phyloP scores from a whole-genome alignment of 371 early-diverging fungal genomes.

The Phascolomyces articulosus region DNA sequence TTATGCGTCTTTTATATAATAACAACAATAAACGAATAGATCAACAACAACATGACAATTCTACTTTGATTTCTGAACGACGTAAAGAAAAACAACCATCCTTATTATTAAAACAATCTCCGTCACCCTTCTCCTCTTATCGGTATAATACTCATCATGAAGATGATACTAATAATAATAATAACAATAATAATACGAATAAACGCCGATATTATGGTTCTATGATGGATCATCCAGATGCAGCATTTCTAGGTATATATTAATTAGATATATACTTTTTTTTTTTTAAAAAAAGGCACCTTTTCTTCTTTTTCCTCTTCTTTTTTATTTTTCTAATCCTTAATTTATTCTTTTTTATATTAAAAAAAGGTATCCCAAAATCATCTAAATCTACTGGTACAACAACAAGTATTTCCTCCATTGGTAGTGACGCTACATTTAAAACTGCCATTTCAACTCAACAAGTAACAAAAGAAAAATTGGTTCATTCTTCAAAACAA shows the following conservation, averaged over 20 bases:
- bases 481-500: too few relatives aligned
- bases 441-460: not conserved
- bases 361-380: too few relatives aligned
- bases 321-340: not conserved
- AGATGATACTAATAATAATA: too few relatives aligned
- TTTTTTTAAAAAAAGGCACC: too few relatives aligned
- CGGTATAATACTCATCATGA: too few relatives aligned
- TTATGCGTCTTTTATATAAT: not conserved
- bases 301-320: not conserved
- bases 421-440: constrained; percentile 5
- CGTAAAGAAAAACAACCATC: not conserved
- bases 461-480: not conserved
- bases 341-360: not conserved
- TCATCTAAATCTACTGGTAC: not conserved
- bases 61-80: not conserved
- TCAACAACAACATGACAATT: too few relatives aligned
- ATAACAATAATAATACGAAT: too few relatives aligned
- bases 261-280: not conserved
- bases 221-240: not conserved
- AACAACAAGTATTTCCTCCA: not conserved
- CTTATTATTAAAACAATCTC: constrained; percentile 9
- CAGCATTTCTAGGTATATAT: constrained; percentile 1
- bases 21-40: too few relatives aligned
- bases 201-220: constrained; percentile 5
- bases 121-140: not conserved